Evolutionary conservation across 208 protist genomes (phyloP).

Genomic region (Trichomonas vaginalis): DNA sequence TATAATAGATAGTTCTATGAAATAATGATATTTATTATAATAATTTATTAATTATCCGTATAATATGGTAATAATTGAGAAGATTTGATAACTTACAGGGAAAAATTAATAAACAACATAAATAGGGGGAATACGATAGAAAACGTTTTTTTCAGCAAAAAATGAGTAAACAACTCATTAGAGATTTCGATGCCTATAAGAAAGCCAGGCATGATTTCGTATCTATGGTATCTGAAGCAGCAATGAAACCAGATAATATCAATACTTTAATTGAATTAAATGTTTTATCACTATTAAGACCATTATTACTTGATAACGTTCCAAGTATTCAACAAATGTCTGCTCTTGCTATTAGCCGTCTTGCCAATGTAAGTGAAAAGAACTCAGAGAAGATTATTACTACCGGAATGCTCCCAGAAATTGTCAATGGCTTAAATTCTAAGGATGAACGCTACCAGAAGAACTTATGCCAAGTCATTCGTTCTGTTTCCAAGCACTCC

Average conservation of each 20-base stretch:
- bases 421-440: constrained; percentile 74
- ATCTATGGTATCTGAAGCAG: constrained; percentile 21
- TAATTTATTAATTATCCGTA: too few relatives aligned
- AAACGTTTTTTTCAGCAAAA: background rate
- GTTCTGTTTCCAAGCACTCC: constrained; percentile 38
- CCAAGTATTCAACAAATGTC: constrained; percentile 89
- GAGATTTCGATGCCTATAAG: background rate
- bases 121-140: too few relatives aligned
- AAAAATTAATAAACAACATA: too few relatives aligned
- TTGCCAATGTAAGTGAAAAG: constrained; percentile 86
- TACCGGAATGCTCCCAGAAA: constrained; percentile 81
- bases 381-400: constrained; percentile 83
- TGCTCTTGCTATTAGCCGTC: constrained; percentile 81
- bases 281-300: constrained; percentile 82
- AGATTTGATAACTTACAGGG: too few relatives aligned
- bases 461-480: constrained; percentile 81
- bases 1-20: too few relatives aligned
- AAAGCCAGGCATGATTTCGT: background rate
- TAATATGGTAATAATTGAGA: too few relatives aligned
- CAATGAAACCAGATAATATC: constrained; percentile 80
- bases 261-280: constrained; percentile 75
- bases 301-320: constrained; percentile 80
- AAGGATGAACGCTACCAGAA: constrained; percentile 79
- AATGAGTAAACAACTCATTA: background rate
- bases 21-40: too few relatives aligned